Evolutionary conservation across 768 basidiomycete genomes (phyloP).

Genomic region (Multifurca ochricompacta): DNA sequence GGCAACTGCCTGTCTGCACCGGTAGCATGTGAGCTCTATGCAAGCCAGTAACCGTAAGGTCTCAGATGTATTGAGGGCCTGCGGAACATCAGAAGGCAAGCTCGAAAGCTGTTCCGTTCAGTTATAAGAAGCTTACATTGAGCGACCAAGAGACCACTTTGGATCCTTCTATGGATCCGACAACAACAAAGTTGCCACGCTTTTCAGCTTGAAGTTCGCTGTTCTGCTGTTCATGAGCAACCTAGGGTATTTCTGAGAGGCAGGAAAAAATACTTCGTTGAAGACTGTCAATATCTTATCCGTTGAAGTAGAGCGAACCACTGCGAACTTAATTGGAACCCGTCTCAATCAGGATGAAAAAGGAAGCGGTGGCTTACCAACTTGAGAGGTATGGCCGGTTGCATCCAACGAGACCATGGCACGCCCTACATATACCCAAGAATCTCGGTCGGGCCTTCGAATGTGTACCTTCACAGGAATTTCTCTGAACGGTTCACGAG

Average conservation of each 20-base stretch:
- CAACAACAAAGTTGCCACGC: constrained; percentile 80
- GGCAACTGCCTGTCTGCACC: constrained; percentile 56
- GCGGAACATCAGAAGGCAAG: constrained; percentile 2
- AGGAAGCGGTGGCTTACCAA: constrained; percentile 45
- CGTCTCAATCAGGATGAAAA: background rate
- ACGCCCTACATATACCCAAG: constrained; percentile 76
- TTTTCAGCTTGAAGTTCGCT: constrained; percentile 79
- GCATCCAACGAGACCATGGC: constrained; percentile 71
- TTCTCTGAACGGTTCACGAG: constrained; percentile 61
- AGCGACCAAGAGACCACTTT: constrained; percentile 81
- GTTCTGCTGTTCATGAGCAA: constrained; percentile 31
- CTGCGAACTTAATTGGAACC: constrained; percentile 28
- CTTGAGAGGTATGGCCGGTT: constrained; percentile 66
- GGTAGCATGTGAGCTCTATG: constrained; percentile 79
- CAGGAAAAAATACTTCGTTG: constrained; percentile 44
- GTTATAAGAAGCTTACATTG: constrained; percentile 44
- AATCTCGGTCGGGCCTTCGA: constrained; percentile 67
- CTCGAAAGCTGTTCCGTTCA: background rate
- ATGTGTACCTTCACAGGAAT: constrained; percentile 83
- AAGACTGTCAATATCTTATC: constrained; percentile 66
- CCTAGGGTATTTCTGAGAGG: constrained; percentile 11
- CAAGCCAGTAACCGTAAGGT: constrained; percentile 74
- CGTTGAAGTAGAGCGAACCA: constrained; percentile 55
- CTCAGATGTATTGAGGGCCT: constrained; percentile 80
- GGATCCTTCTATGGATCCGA: constrained; percentile 66